Conservation (phyloP, 805 yeast species). For the Candida hispaniensis region DNA sequence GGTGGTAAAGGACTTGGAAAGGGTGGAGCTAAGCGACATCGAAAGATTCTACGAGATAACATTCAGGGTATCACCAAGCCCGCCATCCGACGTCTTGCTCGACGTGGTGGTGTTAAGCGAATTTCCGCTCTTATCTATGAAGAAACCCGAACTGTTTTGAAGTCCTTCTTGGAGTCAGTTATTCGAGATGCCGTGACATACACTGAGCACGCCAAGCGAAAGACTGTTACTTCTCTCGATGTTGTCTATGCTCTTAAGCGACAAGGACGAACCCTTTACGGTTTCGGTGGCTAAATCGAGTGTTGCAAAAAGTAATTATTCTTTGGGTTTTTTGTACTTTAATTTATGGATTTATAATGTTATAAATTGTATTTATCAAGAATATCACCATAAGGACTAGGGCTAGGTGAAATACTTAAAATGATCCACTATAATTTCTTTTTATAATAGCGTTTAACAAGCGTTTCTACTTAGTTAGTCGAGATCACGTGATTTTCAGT, state of each 20-base stretch:
- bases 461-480: too few species aligned
- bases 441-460: too few species aligned
- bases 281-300: constrained; percentile 89
- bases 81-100: constrained; percentile 98
- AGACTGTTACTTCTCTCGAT: constrained; percentile 97
- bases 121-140: constrained; percentile 96
- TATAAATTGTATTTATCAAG: too few species aligned
- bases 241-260: constrained; percentile 99
- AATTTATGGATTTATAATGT: too few species aligned
- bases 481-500: too few species aligned
- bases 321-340: too few species aligned
- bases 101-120: constrained; percentile 99
- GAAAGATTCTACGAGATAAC: constrained; percentile 98
- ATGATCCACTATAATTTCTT: too few species aligned
- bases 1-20: constrained; percentile 99
- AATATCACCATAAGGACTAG: too few species aligned
- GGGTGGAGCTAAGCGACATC: constrained; percentile 99
- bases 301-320: too few species aligned
- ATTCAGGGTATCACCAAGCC: constrained; percentile 99
- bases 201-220: constrained; percentile 99
- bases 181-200: constrained; percentile 98
- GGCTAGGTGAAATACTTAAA: too few species aligned
- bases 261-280: constrained; percentile 99
- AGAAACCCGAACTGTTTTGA: constrained; percentile 94
- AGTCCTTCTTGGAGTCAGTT: constrained; percentile 90